Conservation (phyloP, 1,284 basidiomycete genomes). For the Boletus nobilissimus region DNA sequence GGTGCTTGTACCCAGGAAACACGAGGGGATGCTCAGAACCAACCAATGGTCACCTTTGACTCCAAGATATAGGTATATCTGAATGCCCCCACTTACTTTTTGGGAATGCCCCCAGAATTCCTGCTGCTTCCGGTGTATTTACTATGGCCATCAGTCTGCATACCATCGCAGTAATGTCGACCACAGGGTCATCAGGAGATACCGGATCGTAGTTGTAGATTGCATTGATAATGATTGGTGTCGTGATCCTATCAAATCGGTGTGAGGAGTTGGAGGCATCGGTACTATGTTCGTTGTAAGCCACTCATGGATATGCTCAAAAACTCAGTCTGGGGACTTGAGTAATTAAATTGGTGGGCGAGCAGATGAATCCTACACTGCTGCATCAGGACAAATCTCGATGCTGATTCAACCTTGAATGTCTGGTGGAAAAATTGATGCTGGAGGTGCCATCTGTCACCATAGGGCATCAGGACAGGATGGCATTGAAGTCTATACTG, state of each 20-base stretch:
- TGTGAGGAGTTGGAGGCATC: background rate
- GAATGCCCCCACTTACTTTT: constrained; percentile 15
- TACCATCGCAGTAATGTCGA: constrained; percentile 28
- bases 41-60: background rate
- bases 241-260: constrained; percentile 20
- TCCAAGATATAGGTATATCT: background rate
- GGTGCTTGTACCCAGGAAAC: constrained; percentile 30
- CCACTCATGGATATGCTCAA: constrained; percentile 39
- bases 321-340: constrained; percentile 39
- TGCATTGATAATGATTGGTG: constrained; percentile 36
- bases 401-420: constrained; percentile 39
- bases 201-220: constrained; percentile 35
- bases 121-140: constrained; percentile 27
- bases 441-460: constrained; percentile 51
- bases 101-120: constrained; percentile 31
- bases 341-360: constrained; percentile 46
- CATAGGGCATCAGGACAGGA: constrained; percentile 51
- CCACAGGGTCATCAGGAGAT: constrained; percentile 29
- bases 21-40: constrained; percentile 33
- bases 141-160: constrained; percentile 7
- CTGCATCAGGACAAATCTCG: constrained; percentile 44
- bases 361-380: constrained; percentile 46
- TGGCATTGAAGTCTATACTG: constrained; percentile 50
- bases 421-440: constrained; percentile 50
- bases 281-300: background rate